Evolutionary conservation across 768 basidiomycete genomes (phyloP), one percentile per base, ranked within the genome.

Genomic region (Krasilnikovozyma curviuscula): DNA sequence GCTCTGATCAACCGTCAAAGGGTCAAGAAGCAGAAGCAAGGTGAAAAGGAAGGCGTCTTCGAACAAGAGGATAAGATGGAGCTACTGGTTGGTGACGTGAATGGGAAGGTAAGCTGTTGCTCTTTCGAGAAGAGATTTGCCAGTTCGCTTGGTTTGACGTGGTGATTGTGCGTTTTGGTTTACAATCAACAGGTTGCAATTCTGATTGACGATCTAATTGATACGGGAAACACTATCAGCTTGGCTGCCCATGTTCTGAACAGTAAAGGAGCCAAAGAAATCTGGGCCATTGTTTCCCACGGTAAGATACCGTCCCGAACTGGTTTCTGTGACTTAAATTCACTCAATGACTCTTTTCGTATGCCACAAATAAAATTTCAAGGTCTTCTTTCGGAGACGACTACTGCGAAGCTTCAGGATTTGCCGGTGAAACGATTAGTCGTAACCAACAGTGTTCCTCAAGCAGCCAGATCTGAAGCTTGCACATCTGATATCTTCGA

Each of bases 1-100:
- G 93, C 93, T 23, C 70, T 98, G 46, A 97, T 97, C 72, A 93
- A 98, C 76, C 89, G 97, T 63, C 93, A 98, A 71, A 81, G 91
- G 10, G 35, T 23, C 52, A 88, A 89, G 70, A 52, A 63, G 38
- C 40, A 40, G 32, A 27, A 42, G 25, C n/a, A n/a, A n/a, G 46
- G 43, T 23, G 14, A 16, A 12, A 23, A 32, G 31, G 24, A 45
- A 9, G 44, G 44, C 3, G 35, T 5, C 18, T 4, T 23, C 10
- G 35, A 37, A 23, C 62, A 48, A 31, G 48, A 37, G 39, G 64
- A 65, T 28, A 61, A 59, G 54, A 63, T 66, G 61, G 65, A 66
- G 48, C 44, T 66, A 49, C 76, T 98, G 44, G 91, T 98, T 38
- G 93, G 93, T 1, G 78, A 85, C 59, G 88, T 89, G 54, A 77